These are phyloP conservation scores for Trametes polyzona DNA, from an alignment of 1,284 basidiomycete species.

Conservation along the genomic window DNA sequence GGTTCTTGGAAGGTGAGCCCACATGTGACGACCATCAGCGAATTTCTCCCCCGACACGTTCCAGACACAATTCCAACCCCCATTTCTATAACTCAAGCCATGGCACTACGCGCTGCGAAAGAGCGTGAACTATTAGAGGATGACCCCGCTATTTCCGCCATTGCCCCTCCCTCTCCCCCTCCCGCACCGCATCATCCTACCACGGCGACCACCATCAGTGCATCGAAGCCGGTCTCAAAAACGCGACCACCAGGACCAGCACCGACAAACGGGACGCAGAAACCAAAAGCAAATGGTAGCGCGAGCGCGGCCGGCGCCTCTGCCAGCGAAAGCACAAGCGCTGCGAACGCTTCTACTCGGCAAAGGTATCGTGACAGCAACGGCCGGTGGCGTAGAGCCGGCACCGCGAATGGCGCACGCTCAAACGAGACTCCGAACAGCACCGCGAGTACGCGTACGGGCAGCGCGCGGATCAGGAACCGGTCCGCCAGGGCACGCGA, in stretches of 20 bases:
- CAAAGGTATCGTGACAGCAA: constrained; percentile 25
- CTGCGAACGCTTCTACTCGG: constrained; percentile 2
- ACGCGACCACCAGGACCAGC: constrained; percentile 18
- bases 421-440: constrained; percentile 17
- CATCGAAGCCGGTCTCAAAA: constrained; percentile 16
- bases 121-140: constrained; percentile 61
- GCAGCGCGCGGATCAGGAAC: constrained; percentile 27
- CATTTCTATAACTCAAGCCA: constrained; percentile 58
- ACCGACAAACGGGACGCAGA: constrained; percentile 23
- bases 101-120: constrained; percentile 57
- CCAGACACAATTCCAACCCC: constrained; percentile 73
- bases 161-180: constrained; percentile 27
- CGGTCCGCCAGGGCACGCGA: constrained; percentile 23
- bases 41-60: neutral
- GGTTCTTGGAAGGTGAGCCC: constrained; percentile 66
- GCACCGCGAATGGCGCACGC: constrained; percentile 10
- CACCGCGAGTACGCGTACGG: constrained; percentile 20
- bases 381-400: constrained; percentile 25
- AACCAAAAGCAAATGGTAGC: constrained; percentile 11
- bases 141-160: constrained; percentile 56
- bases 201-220: constrained; percentile 8
- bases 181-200: constrained; percentile 8
- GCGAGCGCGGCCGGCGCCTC: constrained; percentile 10
- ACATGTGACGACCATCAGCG: neutral
- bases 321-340: constrained; percentile 9